Base-by-base conservation (phyloP, 208 protist species). In the Phytomonas sp. region DNA sequence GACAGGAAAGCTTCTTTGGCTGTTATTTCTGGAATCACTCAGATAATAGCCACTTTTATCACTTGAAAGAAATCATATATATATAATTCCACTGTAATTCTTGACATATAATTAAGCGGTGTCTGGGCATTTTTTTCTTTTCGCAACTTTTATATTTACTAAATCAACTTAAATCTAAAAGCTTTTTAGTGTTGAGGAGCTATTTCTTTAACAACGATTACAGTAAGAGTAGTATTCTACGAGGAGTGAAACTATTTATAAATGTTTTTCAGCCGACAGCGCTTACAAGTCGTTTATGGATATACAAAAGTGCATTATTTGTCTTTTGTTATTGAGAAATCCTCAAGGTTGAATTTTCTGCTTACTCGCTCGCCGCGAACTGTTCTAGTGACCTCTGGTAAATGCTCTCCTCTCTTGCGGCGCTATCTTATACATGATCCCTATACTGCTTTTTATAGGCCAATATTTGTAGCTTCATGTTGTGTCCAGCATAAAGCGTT, bases 141-240 rank as follows among this genome's bases (percentile, higher is more conserved):
- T 65, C 1, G 33, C 12, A 64, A 19, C 7, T 37, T 4, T 60
- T 65, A 65, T 49, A 52, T 23, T 65, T 65, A 6, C 61, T 26
- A 65, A 52, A 37, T 65, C 19, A 0, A 37, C 33, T 45, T 49
- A 26, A 60, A 65, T 56, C 7, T 49, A 52, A 52, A 37, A 23
- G 23, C 33, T 45, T 49, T 45, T 12, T 16, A 56, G 19, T 26
- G 12, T 37, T 56, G 19, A n/a, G 23, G 59, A 65, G 12, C 61
- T 34, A 65, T n/a, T 49, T 49, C 33, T 0, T 3, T 26, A 19
- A 23, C 19, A 65, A 40, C 37, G 36, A 60, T 65, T 65, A 60
- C 19, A n/a, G 59, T 6, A 65, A 23, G 11, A 37, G 7, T 65
- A 65, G 33, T 67, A 30, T 67, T 74, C 70, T 74, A 70, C 52